Conservation (phyloP, 2,329 filamentous ascomycete species). For the Orbilia quercus region DNA sequence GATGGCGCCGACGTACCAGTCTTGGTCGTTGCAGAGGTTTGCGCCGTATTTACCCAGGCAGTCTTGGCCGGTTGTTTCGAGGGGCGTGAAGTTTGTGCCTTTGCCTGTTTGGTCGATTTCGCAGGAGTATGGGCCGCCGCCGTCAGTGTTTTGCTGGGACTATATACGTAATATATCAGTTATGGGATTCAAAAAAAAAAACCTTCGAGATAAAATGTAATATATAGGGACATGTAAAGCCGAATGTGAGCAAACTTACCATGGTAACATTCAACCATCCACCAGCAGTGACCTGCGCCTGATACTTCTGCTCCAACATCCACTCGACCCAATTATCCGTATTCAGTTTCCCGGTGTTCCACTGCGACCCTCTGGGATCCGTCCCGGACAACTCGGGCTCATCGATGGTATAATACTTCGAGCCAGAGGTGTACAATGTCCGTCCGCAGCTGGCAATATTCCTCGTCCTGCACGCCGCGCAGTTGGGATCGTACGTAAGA, state of each 20-base stretch:
- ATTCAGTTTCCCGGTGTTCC: constrained; percentile 16
- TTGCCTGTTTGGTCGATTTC: constrained; percentile 25
- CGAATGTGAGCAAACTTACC: not conserved
- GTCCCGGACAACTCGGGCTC: not conserved
- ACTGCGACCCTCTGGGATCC: not conserved
- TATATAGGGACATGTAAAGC: too few relatives aligned
- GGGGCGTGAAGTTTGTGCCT: constrained; percentile 11
- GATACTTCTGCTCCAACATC: constrained; percentile 11
- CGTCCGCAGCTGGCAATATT: constrained; percentile 20
- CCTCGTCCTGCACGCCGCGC: constrained; percentile 10
- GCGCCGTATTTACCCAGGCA: constrained; percentile 16
- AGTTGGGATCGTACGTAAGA: constrained; percentile 20
- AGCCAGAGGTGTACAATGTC: constrained; percentile 1
- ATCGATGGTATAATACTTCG: constrained; percentile 17
- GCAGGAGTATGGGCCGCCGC: constrained; percentile 25
- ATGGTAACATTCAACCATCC: constrained; percentile 28
- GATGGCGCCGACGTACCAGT: constrained; percentile 28
- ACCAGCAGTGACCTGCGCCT: constrained; percentile 20
- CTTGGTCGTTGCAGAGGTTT: constrained; percentile 16
- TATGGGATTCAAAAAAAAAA: too few relatives aligned
- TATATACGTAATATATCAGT: too few relatives aligned
- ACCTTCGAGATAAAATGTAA: too few relatives aligned
- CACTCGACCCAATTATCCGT: constrained; percentile 19
- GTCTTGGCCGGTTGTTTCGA: constrained; percentile 6
- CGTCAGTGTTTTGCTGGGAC: constrained; percentile 29